Conservation (phyloP, 805 yeast species). For the Candida maltosa region DNA sequence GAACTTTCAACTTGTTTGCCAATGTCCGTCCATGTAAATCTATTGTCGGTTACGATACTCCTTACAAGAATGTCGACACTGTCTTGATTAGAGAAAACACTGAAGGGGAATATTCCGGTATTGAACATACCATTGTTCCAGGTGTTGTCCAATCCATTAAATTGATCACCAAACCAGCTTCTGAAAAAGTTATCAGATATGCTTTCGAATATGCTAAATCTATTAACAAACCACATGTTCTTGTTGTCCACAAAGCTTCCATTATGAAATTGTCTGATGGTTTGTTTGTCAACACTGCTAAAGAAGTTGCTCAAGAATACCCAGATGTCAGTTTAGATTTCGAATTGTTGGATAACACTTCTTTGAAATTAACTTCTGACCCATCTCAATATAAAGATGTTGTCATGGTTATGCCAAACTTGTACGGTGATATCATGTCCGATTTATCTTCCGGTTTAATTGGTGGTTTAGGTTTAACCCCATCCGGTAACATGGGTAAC, state of each 20-base stretch:
- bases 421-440: slow-evolving; percentile 98
- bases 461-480: slow-evolving; percentile 98
- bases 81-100: slow-evolving; percentile 98
- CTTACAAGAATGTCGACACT: slow-evolving; percentile 84
- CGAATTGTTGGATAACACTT: slow-evolving; percentile 94
- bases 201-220: slow-evolving; percentile 95
- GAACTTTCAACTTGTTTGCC: slow-evolving; percentile 94
- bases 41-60: slow-evolving; percentile 89
- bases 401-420: slow-evolving; percentile 98
- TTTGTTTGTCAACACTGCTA: slow-evolving; percentile 88
- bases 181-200: slow-evolving; percentile 93
- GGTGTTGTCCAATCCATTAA: slow-evolving; percentile 98
- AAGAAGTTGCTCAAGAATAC: slow-evolving; percentile 84
- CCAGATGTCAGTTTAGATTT: slow-evolving; percentile 82
- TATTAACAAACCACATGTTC: slow-evolving; percentile 80
- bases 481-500: slow-evolving; percentile 99
- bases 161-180: slow-evolving; percentile 93
- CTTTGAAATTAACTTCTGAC: slow-evolving; percentile 83
- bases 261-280: slow-evolving; percentile 99
- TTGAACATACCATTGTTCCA: slow-evolving; percentile 96
- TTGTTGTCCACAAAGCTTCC: slow-evolving; percentile 97
- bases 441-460: slow-evolving; percentile 96
- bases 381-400: slow-evolving; percentile 83
- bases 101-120: slow-evolving; percentile 99
- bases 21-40: slow-evolving; percentile 97